Evolutionary conservation across 2,329 filamentous ascomycete species (phyloP).

Genomic region (Pestalotiopsis fici): DNA sequence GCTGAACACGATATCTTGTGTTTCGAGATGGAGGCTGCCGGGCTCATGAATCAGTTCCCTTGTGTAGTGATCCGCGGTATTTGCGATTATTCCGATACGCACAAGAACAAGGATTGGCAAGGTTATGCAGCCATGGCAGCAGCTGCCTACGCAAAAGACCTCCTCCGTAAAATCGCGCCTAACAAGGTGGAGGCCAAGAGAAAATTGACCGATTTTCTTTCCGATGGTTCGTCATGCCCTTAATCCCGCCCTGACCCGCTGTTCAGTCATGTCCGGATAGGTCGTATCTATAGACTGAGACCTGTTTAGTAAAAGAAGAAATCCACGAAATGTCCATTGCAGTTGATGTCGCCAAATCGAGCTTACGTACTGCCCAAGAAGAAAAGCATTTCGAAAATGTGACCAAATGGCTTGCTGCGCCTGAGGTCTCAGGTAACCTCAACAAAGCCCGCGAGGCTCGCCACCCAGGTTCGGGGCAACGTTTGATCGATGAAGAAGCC

Average conservation of each 20-base stretch:
- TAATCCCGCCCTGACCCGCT: no score
- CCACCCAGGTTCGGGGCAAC: constrained; percentile 32
- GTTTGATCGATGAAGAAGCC: constrained; percentile 29
- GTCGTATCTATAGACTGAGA: not conserved
- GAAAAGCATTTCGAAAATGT: constrained; percentile 11
- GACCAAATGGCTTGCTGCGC: not conserved
- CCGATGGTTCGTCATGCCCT: constrained; percentile 1
- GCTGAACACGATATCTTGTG: constrained; percentile 12
- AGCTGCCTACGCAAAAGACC: constrained; percentile 24
- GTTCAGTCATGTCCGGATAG: no score
- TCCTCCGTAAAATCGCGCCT: constrained; percentile 12
- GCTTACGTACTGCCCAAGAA: not conserved
- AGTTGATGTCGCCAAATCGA: no score
- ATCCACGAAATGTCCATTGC: not conserved
- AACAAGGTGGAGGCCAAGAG: constrained; percentile 10
- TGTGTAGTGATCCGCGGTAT: constrained; percentile 19
- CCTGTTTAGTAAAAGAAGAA: not conserved
- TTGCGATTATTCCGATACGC: constrained; percentile 30
- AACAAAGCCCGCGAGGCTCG: constrained; percentile 29
- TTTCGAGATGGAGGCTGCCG: constrained; percentile 31
- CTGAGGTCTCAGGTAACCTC: constrained; percentile 17
- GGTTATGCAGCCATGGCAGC: constrained; percentile 23
- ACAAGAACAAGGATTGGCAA: constrained; percentile 26
- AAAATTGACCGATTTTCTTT: not conserved
- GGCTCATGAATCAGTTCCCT: constrained; percentile 1